A percentile compares a stretch with the other conserved stretches of the same genome.
phyloP scores from a whole-genome alignment of 2,329 filamentous ascomycete genomes.

The Cladophialophora carrionii region DNA sequence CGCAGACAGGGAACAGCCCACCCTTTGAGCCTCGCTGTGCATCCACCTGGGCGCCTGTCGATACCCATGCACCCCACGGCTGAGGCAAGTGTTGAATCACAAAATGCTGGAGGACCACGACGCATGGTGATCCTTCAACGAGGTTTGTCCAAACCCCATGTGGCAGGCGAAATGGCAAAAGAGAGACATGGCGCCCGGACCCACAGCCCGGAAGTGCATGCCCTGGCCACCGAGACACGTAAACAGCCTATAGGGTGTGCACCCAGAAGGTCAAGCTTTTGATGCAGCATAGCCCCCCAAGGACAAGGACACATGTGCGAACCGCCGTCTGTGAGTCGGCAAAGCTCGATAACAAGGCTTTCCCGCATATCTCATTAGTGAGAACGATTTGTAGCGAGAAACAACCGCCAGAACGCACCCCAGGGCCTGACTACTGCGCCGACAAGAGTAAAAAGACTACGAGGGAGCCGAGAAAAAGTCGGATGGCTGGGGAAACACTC shows the following conservation, averaged over 20 bases:
- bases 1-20: neutral
- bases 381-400: neutral
- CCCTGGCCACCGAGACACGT: neutral
- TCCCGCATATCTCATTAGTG: neutral
- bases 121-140: neutral
- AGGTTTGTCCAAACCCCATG: neutral
- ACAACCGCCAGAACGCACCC: no score
- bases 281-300: neutral
- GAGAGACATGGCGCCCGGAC: neutral
- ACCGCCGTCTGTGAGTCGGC: neutral
- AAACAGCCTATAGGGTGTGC: neutral
- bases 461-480: neutral
- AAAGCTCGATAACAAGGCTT: neutral
- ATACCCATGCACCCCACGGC: neutral
- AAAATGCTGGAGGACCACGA: neutral
- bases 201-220: neutral
- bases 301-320: neutral
- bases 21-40: neutral
- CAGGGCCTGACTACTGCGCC: neutral
- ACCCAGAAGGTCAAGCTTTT: neutral
- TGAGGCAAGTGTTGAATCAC: constrained; percentile 4
- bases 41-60: neutral
- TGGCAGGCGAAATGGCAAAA: constrained; percentile 1
- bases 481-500: constrained; percentile 1
- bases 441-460: neutral